phyloP scores from a whole-genome alignment of 345 rosid genomes.

The Acer yangbiense region DNA sequence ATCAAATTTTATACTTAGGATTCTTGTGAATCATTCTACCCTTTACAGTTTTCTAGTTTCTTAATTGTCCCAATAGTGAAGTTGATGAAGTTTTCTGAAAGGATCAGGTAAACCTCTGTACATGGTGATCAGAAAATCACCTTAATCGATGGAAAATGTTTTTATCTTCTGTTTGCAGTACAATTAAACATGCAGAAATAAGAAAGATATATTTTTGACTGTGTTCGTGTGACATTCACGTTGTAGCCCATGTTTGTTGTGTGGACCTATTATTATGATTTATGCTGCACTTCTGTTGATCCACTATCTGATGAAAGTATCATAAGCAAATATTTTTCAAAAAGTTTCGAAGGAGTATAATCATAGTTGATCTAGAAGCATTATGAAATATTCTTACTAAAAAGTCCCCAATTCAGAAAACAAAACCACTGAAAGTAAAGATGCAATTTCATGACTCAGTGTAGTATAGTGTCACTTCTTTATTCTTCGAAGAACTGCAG shows the following conservation, averaged over 20 bases:
- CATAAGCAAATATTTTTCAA: not conserved
- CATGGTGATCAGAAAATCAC: not conserved
- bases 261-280: not conserved
- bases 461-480: not conserved
- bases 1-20: not conserved
- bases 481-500: not conserved
- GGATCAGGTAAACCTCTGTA: not conserved
- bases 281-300: not conserved
- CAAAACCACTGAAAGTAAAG: not conserved
- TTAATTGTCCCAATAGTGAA: not conserved
- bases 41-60: not conserved
- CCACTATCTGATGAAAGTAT: not conserved
- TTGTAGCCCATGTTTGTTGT: not conserved
- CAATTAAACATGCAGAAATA: not conserved
- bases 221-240: not conserved
- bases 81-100: constrained; percentile 5
- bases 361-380: not conserved
- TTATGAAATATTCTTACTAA: not conserved
- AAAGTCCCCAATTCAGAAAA: not conserved
- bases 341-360: not conserved
- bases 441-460: not conserved
- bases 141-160: not conserved
- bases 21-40: not conserved
- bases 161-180: not conserved
- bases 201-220: not conserved